Evolutionary conservation across 768 basidiomycete genomes (phyloP).

Genomic region (Naematelia encephala): DNA sequence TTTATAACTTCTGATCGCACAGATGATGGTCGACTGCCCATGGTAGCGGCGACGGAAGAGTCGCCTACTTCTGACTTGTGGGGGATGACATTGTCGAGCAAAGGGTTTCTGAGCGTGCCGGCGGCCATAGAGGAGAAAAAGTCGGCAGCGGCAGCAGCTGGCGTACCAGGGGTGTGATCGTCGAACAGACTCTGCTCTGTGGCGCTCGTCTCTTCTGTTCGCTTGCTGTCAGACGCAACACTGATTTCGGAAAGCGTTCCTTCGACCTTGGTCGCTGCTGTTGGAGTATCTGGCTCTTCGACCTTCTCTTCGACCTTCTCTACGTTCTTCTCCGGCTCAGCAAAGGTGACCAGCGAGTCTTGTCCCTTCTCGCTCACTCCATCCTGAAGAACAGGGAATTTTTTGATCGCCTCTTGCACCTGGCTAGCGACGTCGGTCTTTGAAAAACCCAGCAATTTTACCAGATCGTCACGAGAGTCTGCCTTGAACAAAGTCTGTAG

Average conservation of each 20-base stretch:
- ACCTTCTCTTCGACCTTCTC: conserved; percentile 1
- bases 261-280: conserved; percentile 53
- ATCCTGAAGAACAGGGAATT: conserved; percentile 33
- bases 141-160: conserved; percentile 64
- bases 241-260: conserved; percentile 74
- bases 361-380: conserved; percentile 21
- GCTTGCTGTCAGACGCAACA: conserved; percentile 60
- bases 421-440: conserved; percentile 75
- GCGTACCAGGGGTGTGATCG: conserved; percentile 63
- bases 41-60: conserved; percentile 90
- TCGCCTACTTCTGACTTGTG: conserved; percentile 72
- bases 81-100: conserved; percentile 61
- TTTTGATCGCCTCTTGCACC: conserved; percentile 77
- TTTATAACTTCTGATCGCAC: conserved; percentile 66
- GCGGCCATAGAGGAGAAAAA: conserved; percentile 75
- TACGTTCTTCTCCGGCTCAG: conserved; percentile 39
- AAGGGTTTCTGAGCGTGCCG: conserved; percentile 56
- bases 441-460: conserved; percentile 86
- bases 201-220: conserved; percentile 56
- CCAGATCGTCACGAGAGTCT: conserved; percentile 82
- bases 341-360: conserved; percentile 33
- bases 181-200: conserved; percentile 85
- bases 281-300: conserved; percentile 1
- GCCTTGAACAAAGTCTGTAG: conserved; percentile 73
- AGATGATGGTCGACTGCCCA: conserved; percentile 85